Base-by-base conservation (phyloP, 331 rosid genomes). In the Erythrophleum ivorense region DNA sequence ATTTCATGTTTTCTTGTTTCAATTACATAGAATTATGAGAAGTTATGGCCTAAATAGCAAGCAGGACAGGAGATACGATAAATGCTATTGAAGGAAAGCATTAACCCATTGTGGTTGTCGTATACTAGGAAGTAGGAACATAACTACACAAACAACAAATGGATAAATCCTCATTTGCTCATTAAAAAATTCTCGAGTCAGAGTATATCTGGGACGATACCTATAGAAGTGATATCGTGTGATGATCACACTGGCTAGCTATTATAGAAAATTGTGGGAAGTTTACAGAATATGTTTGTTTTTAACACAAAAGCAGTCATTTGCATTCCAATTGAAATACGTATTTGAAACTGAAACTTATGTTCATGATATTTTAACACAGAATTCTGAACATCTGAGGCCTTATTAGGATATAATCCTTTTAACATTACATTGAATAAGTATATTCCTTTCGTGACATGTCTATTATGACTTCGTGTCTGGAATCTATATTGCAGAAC, bases 1-100 rank as follows among this genome's bases (percentile, higher is more conserved):
- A 75, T 18, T 41, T 75, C 57, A 59, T 75, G 54, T 29, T 58
- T 58, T 43, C 45, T 13, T 75, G 70, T 59, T 58, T 57, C 50
- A 55, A 9, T 24, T 54, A 5, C 46, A 19, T 2, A 38, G 34
- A 73, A 24, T 12, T 18, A n/a, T 54, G 31, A 52, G 16, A 8
- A 52, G 33, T 16, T 34, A 49, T 70, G 13, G 6, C 58, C 54
- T 49, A 24, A 19, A n/a, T 41, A 68, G 2, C 53, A 7, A 2
- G 73, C 19, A 41, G 52, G 52, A n/a, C 45, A 5, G 53, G 52
- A 19, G 57, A 45, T 69, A 5, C 3, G 55, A 69, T 69, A 69
- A 29, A 60, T 62, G 68, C 68, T n/a, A 12, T 1, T 0, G 68
- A 9, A 38, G 41, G 41, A 70, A 2, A 2, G 36, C 31, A 4